phyloP scores from a whole-genome alignment of 352 stramenopile genomes.

The Lagenidium sp. region DNA sequence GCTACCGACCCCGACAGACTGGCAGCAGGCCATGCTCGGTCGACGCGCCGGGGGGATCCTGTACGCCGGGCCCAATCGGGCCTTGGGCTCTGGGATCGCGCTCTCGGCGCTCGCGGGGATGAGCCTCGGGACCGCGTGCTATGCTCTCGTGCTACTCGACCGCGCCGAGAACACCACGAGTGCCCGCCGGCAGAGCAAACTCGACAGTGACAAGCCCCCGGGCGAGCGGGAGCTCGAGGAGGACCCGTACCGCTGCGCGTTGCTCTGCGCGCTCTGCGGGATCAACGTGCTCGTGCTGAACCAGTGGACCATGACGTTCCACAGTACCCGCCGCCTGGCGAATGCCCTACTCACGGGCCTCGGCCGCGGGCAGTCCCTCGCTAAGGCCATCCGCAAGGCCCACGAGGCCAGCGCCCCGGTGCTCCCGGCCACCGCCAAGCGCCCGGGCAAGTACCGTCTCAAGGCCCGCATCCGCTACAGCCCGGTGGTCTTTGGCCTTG shows the following conservation, averaged over 20 bases:
- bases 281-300: conserved; percentile 72
- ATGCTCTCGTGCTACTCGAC: conserved; percentile 65
- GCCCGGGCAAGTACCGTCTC: conserved; percentile 14
- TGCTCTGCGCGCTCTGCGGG: conserved; percentile 71
- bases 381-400: conserved; percentile 31
- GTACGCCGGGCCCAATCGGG: conserved; percentile 64
- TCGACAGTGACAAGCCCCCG: conserved; percentile 68
- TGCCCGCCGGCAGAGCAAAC: conserved; percentile 75
- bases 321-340: conserved; percentile 57
- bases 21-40: conserved; percentile 50
- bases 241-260: conserved; percentile 44
- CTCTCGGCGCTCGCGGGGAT: conserved; percentile 48
- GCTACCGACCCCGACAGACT: conserved; percentile 53
- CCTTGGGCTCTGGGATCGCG: conserved; percentile 38
- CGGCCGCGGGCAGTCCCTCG: conserved; percentile 40
- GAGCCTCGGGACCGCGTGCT: conserved; percentile 49
- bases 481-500: conserved; percentile 57
- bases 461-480: conserved; percentile 75
- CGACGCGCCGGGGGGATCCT: conserved; percentile 48
- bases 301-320: conserved; percentile 75
- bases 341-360: conserved; percentile 36
- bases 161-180: conserved; percentile 73
- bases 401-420: not conserved
- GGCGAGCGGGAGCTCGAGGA: conserved; percentile 54
- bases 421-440: no score